These are phyloP conservation scores for Mycena latifolia DNA, from an alignment of 768 basidiomycete species.

Conservation along the genomic window DNA sequence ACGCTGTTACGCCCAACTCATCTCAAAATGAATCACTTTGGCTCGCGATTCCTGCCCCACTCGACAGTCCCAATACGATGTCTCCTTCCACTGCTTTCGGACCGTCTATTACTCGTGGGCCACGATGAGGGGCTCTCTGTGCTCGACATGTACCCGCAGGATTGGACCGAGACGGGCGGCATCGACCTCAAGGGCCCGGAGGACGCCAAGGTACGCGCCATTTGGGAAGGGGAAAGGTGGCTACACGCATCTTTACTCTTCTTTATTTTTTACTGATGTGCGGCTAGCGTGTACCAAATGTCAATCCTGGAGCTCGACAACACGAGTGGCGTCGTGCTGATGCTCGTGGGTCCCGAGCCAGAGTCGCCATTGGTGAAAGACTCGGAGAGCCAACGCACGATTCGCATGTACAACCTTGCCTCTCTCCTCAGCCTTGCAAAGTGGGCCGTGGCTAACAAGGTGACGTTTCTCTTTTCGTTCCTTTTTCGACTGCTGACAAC, in stretches of 20 bases:
- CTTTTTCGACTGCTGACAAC: neutral
- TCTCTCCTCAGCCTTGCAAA: conserved; percentile 82
- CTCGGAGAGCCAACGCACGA: conserved; percentile 63
- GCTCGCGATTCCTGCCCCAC: conserved; percentile 89
- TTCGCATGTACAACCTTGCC: conserved; percentile 88
- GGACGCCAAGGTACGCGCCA: conserved; percentile 73
- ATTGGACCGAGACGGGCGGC: conserved; percentile 67
- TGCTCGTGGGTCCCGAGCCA: conserved; percentile 75
- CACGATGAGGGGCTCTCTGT: conserved; percentile 86
- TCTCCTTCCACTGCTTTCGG: conserved; percentile 75
- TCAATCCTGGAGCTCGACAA: conserved; percentile 78
- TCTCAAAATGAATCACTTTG: conserved; percentile 80
- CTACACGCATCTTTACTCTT: conserved; percentile 18
- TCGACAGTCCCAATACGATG: conserved; percentile 80
- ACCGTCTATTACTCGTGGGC: conserved; percentile 80
- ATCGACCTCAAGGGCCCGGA: conserved; percentile 70
- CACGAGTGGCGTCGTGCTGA: conserved; percentile 75
- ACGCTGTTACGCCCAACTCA: conserved; percentile 71
- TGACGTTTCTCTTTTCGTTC: conserved; percentile 40
- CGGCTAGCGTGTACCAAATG: conserved; percentile 79
- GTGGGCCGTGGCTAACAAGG: conserved; percentile 80
- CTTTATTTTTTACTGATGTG: neutral
- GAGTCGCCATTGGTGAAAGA: conserved; percentile 63
- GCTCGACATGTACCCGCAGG: conserved; percentile 84
- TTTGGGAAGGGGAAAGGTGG: conserved; percentile 87